phyloP scores from a whole-genome alignment of 805 yeast species.

The Ogataea ramenticola region DNA sequence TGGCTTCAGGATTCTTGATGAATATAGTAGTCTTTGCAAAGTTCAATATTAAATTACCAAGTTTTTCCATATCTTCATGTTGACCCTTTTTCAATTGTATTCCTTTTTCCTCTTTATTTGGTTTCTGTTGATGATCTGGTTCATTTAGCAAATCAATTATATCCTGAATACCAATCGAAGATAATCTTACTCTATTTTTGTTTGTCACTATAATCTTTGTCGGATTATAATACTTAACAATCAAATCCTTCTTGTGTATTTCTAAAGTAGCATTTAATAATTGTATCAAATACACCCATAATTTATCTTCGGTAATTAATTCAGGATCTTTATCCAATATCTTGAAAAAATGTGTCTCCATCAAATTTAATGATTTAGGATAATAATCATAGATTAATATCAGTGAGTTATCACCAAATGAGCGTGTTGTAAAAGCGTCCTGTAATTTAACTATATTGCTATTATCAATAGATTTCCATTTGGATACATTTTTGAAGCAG shows the following conservation, averaged over 20 bases:
- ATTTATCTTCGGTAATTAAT: conserved; percentile 51
- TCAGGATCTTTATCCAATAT: conserved; percentile 32
- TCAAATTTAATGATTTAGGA: conserved; percentile 67
- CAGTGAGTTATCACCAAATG: conserved; percentile 75
- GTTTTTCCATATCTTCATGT: conserved; percentile 44
- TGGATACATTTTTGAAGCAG: conserved; percentile 52
- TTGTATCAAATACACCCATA: conserved; percentile 78
- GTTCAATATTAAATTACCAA: conserved; percentile 57
- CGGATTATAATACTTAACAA: conserved; percentile 55
- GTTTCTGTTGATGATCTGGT: not conserved
- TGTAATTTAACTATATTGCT: conserved; percentile 60
- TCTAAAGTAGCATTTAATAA: conserved; percentile 60
- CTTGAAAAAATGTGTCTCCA: conserved; percentile 55
- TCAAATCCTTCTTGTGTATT: conserved; percentile 58
- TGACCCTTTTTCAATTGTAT: conserved; percentile 26
- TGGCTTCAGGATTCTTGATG: conserved; percentile 10
- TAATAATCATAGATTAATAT: conserved; percentile 78
- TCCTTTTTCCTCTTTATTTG: conserved; percentile 10
- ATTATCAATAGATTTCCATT: conserved; percentile 53
- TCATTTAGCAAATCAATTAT: conserved; percentile 34
- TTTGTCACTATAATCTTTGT: conserved; percentile 69
- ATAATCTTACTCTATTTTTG: conserved; percentile 61
- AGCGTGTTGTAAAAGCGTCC: conserved; percentile 82
- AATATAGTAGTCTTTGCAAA: conserved; percentile 35
- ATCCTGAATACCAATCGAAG: conserved; percentile 67